phyloP scores from a whole-genome alignment of 768 basidiomycete species.

The Paxillus involutus region DNA sequence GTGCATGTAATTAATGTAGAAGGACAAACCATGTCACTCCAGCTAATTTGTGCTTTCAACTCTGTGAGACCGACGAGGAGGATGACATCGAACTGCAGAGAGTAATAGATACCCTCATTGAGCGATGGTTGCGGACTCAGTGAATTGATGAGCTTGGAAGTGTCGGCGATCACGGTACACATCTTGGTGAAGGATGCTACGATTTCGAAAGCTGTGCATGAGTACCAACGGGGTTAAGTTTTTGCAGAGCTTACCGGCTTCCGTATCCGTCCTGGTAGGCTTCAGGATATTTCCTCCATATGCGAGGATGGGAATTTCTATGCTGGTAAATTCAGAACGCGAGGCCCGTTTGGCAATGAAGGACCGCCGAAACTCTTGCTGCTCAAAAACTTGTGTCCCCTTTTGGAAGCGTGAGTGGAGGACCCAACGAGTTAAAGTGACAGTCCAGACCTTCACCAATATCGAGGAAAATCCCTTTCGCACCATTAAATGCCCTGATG shows the following conservation, averaged over 20 bases:
- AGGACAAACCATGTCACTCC: slow-evolving; percentile 32
- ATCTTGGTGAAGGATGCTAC: slow-evolving; percentile 4
- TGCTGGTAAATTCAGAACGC: background rate
- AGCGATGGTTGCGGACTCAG: background rate
- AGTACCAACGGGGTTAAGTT: no score
- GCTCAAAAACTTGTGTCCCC: no score
- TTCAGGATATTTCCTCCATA: slow-evolving; percentile 11
- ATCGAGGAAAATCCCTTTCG: slow-evolving; percentile 35
- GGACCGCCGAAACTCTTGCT: background rate
- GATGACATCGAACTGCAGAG: slow-evolving; percentile 31
- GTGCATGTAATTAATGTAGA: background rate
- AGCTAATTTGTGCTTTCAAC: slow-evolving; percentile 43
- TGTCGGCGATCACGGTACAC: slow-evolving; percentile 6
- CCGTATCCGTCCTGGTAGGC: slow-evolving; percentile 12
- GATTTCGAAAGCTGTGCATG: background rate
- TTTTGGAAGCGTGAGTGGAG: no score
- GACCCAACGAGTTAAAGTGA: slow-evolving; percentile 5
- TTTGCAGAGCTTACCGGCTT: slow-evolving; percentile 3
- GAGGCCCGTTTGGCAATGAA: background rate
- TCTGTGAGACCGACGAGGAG: slow-evolving; percentile 44
- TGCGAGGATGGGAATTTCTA: slow-evolving; percentile 5
- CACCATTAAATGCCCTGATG: slow-evolving; percentile 23
- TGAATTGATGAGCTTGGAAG: slow-evolving; percentile 6
- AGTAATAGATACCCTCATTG: slow-evolving; percentile 10
- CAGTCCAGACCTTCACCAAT: slow-evolving; percentile 29